These are phyloP conservation scores for Podospora conica DNA, from an alignment of 495 filamentous ascomycete species.

Conservation along the genomic window DNA sequence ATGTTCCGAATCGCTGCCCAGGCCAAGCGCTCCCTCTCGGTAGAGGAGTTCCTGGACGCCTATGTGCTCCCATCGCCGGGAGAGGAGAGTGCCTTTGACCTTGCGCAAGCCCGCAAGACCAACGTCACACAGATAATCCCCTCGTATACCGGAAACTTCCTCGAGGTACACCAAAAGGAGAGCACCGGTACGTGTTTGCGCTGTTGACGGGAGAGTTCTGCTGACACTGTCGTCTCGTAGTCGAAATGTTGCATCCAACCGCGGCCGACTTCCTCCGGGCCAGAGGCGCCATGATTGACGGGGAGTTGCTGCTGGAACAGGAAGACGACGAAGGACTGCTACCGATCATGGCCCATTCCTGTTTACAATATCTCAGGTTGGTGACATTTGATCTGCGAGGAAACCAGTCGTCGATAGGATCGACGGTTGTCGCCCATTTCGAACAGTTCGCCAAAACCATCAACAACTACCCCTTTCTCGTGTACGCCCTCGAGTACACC, in stretches of 20 bases:
- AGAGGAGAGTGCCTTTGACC: not conserved
- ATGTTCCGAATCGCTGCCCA: not conserved
- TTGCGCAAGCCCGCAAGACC: not conserved
- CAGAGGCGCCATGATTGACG: not conserved
- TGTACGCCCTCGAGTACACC: not conserved
- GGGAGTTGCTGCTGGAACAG: not conserved
- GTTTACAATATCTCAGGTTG: not conserved
- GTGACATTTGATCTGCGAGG: not conserved
- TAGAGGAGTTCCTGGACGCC: not conserved
- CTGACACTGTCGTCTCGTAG: not conserved
- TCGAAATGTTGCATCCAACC: not conserved
- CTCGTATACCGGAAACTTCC: not conserved
- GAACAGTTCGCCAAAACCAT: not conserved
- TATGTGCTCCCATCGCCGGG: not conserved
- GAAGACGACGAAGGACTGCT: not conserved
- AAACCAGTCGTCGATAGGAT: not conserved
- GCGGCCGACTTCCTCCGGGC: not conserved
- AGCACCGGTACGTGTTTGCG: not conserved
- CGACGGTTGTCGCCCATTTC: not conserved
- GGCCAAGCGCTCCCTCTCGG: not conserved
- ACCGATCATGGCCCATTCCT: not conserved
- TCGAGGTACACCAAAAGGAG: not conserved
- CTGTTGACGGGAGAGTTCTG: not conserved
- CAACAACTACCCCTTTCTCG: not conserved
- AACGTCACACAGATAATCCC: not conserved